phyloP scores from a whole-genome alignment of 2,329 filamentous ascomycete species.

The Sporothrix dimorphospora region DNA sequence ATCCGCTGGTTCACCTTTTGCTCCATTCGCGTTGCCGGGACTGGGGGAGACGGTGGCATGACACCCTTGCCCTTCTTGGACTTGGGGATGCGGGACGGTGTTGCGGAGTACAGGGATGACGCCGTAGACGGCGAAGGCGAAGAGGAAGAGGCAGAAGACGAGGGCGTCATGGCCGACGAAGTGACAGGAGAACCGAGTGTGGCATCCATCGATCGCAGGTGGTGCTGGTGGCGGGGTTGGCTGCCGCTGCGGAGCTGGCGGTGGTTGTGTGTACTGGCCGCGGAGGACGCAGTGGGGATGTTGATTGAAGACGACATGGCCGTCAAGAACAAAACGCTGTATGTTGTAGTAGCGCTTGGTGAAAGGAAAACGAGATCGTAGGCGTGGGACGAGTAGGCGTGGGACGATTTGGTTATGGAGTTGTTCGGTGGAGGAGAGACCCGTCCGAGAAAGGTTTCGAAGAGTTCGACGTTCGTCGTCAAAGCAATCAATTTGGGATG shows the following conservation, averaged over 20 bases:
- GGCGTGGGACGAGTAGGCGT: too few species aligned
- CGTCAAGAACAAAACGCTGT: background rate
- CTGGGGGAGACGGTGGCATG: constrained; percentile 45
- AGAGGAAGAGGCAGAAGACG: constrained; percentile 28
- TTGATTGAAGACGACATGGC: constrained; percentile 70
- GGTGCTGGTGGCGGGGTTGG: constrained; percentile 26
- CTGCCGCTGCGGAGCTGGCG: constrained; percentile 23
- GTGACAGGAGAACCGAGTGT: constrained; percentile 24
- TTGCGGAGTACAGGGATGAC: constrained; percentile 52
- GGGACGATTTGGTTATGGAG: constrained; percentile 22
- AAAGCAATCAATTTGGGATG: background rate
- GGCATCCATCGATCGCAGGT: constrained; percentile 30
- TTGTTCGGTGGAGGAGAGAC: background rate
- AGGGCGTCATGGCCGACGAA: constrained; percentile 29
- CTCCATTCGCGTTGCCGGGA: constrained; percentile 46
- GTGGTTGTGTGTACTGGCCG: constrained; percentile 30
- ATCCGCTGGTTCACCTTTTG: constrained; percentile 52
- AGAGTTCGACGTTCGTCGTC: constrained; percentile 2
- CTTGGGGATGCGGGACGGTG: constrained; percentile 59
- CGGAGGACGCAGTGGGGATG: constrained; percentile 56
- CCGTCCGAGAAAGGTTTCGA: background rate
- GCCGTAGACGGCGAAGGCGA: constrained; percentile 44
- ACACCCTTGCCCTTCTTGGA: constrained; percentile 41
- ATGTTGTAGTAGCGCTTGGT: background rate
- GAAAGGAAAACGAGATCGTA: background rate